These are phyloP conservation scores for Nyctanthes arbortristis DNA, from an alignment of 257 asterid species.

Conservation along the genomic window DNA sequence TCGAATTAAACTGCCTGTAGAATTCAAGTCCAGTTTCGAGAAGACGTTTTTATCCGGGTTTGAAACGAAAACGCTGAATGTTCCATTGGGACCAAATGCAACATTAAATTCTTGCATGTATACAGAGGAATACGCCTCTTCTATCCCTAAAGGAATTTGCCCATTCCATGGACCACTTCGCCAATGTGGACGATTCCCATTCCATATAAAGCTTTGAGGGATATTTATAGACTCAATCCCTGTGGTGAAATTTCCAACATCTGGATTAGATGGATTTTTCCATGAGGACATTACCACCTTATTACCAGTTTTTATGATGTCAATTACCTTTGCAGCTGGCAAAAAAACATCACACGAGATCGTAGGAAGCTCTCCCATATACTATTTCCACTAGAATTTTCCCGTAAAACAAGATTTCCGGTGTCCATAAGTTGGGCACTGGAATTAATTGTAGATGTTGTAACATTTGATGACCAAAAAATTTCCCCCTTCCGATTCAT, in stretches of 20 bases:
- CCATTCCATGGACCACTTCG: too few relatives aligned
- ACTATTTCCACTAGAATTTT: constrained; percentile 18
- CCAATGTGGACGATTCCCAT: constrained; percentile 56
- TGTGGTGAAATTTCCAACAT: constrained; percentile 30
- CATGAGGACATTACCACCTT: constrained; percentile 42
- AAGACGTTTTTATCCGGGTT: too few relatives aligned
- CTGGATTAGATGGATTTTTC: constrained; percentile 37
- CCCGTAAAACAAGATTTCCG: constrained; percentile 39
- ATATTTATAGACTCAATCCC: constrained; percentile 37
- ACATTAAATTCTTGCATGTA: constrained; percentile 47
- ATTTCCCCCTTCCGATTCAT: constrained; percentile 17
- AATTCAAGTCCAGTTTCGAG: constrained; percentile 30
- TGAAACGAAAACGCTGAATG: constrained; percentile 31
- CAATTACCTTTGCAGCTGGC: too few relatives aligned
- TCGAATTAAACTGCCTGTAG: constrained; percentile 35
- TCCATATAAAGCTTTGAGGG: constrained; percentile 48
- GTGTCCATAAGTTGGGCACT: too few relatives aligned
- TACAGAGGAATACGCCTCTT: constrained; percentile 48
- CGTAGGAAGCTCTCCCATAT: too few relatives aligned
- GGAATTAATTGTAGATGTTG: constrained; percentile 13
- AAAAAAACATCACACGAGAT: too few relatives aligned
- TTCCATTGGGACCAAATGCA: constrained; percentile 24
- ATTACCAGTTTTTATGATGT: constrained; percentile 32
- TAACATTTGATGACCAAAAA: constrained; percentile 33
- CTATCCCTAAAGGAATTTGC: constrained; percentile 48